phyloP scores from a whole-genome alignment of 2,329 filamentous ascomycete genomes.

The Didymosphaeria variabile region DNA sequence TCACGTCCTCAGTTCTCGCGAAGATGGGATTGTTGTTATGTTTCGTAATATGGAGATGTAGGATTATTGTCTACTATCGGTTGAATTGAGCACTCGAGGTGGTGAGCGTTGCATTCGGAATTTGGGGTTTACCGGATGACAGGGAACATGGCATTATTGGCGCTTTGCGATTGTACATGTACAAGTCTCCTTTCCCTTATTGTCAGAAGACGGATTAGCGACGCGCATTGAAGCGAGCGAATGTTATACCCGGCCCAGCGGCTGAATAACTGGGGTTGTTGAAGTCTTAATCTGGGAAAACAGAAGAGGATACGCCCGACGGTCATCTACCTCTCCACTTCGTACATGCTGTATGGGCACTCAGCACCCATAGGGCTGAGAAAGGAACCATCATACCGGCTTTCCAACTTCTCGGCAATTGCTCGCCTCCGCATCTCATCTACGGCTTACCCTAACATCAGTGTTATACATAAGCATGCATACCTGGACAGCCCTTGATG shows the following conservation, averaged over 20 bases:
- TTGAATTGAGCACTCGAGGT: no score
- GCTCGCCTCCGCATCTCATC: not conserved
- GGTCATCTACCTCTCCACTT: not conserved
- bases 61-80: no score
- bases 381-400: not conserved
- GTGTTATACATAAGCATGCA: not conserved
- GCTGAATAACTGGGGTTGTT: not conserved
- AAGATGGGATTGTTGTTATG: not conserved
- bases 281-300: slow-evolving; percentile 3
- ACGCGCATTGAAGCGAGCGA: not conserved
- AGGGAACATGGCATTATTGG: not conserved
- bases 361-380: slow-evolving; percentile 6
- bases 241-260: not conserved
- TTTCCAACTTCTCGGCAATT: slow-evolving; percentile 4
- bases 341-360: slow-evolving; percentile 2
- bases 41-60: not conserved
- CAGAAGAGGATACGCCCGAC: not conserved
- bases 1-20: not conserved
- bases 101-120: not conserved
- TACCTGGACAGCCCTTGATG: not conserved
- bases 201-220: not conserved
- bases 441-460: not conserved
- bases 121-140: not conserved
- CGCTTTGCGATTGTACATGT: not conserved
- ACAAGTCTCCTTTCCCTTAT: not conserved